A percentile compares a stretch with the other conserved stretches of the same genome.
Conservation (phyloP, 768 basidiomycete genomes). For the Suillus weaverae region DNA sequence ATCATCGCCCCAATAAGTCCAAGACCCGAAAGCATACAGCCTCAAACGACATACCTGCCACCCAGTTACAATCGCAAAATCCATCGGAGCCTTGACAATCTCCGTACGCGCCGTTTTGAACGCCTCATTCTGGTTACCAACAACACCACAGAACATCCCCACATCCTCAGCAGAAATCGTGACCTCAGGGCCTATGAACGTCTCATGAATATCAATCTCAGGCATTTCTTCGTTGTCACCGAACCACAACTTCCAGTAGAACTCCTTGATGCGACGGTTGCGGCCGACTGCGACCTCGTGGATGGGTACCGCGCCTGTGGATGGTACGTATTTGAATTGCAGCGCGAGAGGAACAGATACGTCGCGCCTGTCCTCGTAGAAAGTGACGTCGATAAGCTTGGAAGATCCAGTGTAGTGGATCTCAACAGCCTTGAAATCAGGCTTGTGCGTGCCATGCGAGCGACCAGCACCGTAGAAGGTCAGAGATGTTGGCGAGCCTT, state of each 20-base stretch:
- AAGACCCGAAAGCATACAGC: background rate
- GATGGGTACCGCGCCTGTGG: constrained; percentile 87
- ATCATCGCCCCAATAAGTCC: constrained; percentile 7
- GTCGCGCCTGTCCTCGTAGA: constrained; percentile 82
- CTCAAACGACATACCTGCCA: constrained; percentile 76
- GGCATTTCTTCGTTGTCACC: constrained; percentile 81
- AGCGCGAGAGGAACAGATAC: constrained; percentile 78
- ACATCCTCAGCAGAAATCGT: constrained; percentile 74
- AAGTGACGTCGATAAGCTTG: constrained; percentile 63
- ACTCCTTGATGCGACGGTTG: constrained; percentile 90
- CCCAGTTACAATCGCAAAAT: constrained; percentile 97
- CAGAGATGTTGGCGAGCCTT: constrained; percentile 55
- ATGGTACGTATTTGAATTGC: constrained; percentile 83
- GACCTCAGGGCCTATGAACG: constrained; percentile 85
- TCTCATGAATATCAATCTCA: constrained; percentile 75
- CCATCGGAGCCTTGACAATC: constrained; percentile 88
- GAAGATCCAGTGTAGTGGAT: constrained; percentile 57
- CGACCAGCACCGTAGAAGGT: constrained; percentile 77
- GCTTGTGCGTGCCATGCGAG: constrained; percentile 71
- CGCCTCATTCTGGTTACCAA: constrained; percentile 89
- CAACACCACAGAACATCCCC: constrained; percentile 87
- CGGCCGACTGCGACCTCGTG: constrained; percentile 84
- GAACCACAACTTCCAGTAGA: constrained; percentile 99
- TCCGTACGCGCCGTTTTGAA: constrained; percentile 79
- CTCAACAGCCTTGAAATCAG: constrained; percentile 81